Evolutionary conservation across 1,284 basidiomycete genomes (phyloP).

Genomic region (Ganoderma sp.): DNA sequence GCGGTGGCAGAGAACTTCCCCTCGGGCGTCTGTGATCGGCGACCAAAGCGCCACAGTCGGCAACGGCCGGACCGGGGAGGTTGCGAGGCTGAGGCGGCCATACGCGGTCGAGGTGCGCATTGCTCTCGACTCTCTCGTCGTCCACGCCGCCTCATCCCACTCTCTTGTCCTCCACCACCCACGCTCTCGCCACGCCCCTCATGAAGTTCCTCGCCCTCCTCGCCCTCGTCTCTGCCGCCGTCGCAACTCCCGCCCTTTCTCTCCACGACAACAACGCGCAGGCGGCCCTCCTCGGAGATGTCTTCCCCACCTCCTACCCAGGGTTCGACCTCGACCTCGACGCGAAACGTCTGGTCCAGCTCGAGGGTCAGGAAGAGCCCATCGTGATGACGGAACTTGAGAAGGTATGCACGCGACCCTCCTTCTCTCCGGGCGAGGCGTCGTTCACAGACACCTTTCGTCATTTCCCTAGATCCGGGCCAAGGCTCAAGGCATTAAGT

Average conservation of each 20-base stretch:
- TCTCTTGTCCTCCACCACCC: conserved; percentile 25
- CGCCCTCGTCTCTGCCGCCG: conserved; percentile 38
- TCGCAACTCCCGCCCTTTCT: conserved; percentile 32
- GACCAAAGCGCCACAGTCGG: conserved; percentile 9
- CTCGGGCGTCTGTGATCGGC: conserved; percentile 18
- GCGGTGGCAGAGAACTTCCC: not conserved
- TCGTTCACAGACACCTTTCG: conserved; percentile 29
- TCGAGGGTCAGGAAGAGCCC: conserved; percentile 65
- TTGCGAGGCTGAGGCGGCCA: conserved; percentile 6
- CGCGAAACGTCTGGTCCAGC: conserved; percentile 75
- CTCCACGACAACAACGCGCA: conserved; percentile 33
- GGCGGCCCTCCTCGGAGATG: conserved; percentile 28
- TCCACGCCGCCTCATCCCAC: conserved; percentile 13
- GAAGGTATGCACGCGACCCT: conserved; percentile 56
- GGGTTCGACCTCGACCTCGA: conserved; percentile 70
- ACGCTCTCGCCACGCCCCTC: conserved; percentile 33
- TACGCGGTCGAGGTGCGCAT: not conserved
- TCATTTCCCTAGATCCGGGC: conserved; percentile 64
- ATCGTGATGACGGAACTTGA: conserved; percentile 84
- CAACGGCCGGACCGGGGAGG: conserved; percentile 7
- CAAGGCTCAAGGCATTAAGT: conserved; percentile 76
- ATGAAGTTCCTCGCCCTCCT: conserved; percentile 59
- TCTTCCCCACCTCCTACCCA: conserved; percentile 32
- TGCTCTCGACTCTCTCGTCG: not conserved
- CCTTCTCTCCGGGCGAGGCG: conserved; percentile 14